Conservation (phyloP, 805 yeast genomes). For the Vanderwaltozyma yarrowii region DNA sequence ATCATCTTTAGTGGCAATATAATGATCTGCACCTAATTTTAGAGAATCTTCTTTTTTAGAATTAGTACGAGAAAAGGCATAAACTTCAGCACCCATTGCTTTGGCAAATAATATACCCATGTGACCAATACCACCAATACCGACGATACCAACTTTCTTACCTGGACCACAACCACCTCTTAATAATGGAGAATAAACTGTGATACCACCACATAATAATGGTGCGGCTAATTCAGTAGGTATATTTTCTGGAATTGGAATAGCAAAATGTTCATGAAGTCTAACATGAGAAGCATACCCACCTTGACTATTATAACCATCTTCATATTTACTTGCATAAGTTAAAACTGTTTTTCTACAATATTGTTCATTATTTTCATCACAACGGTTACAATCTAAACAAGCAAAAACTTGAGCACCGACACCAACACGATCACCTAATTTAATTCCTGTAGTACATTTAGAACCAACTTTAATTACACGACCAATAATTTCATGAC, state of each 20-base stretch:
- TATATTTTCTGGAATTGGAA: slow-evolving; percentile 50
- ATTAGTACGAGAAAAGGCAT: slow-evolving; percentile 43
- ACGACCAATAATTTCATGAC: slow-evolving; percentile 58
- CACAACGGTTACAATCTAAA: slow-evolving; percentile 51
- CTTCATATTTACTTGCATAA: slow-evolving; percentile 35
- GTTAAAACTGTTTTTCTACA: slow-evolving; percentile 43
- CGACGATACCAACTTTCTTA: slow-evolving; percentile 42
- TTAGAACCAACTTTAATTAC: slow-evolving; percentile 49
- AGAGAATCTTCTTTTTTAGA: slow-evolving; percentile 40
- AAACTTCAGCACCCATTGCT: slow-evolving; percentile 51
- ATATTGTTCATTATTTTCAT: slow-evolving; percentile 42
- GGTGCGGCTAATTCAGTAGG: slow-evolving; percentile 54
- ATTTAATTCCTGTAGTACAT: slow-evolving; percentile 36
- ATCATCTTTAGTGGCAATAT: slow-evolving; percentile 44
- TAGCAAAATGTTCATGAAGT: slow-evolving; percentile 49
- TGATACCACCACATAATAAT: slow-evolving; percentile 67
- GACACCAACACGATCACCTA: slow-evolving; percentile 72
- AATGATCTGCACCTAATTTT: slow-evolving; percentile 43
- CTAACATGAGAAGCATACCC: slow-evolving; percentile 59
- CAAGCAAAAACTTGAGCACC: slow-evolving; percentile 65
- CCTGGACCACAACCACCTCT: slow-evolving; percentile 42
- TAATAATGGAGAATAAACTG: slow-evolving; percentile 57
- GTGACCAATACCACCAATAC: slow-evolving; percentile 49
- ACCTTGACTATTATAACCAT: slow-evolving; percentile 44
- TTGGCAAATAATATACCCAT: slow-evolving; percentile 46